phyloP scores from a whole-genome alignment of 1,284 basidiomycete species.

The Porogramme epimiltina region DNA sequence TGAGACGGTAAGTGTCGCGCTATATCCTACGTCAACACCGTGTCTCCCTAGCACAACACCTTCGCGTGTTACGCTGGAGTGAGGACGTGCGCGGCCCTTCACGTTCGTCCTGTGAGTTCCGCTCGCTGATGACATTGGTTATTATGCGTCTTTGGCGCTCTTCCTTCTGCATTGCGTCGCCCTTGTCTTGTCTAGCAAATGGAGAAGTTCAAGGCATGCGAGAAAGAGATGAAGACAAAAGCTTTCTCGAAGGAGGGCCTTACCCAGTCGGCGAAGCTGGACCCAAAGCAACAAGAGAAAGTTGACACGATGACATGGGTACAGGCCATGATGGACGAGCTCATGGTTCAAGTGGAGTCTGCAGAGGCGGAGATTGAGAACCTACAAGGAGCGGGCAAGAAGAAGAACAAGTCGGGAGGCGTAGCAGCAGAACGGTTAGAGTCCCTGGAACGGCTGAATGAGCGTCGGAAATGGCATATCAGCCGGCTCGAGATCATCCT shows the following conservation, averaged over 20 bases:
- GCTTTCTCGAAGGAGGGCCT: slow-evolving; percentile 99
- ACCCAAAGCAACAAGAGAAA: slow-evolving; percentile 97
- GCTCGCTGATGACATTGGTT: too few relatives aligned
- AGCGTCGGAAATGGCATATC: slow-evolving; percentile 96
- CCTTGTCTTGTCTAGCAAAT: slow-evolving; percentile 77
- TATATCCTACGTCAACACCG: slow-evolving; percentile 5
- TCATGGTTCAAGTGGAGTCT: slow-evolving; percentile 91
- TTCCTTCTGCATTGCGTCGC: too few relatives aligned
- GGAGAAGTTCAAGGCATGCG: slow-evolving; percentile 99
- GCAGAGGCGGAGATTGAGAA: slow-evolving; percentile 96
- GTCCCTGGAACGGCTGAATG: slow-evolving; percentile 89
- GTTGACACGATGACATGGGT: slow-evolving; percentile 89
- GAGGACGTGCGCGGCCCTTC: background rate
- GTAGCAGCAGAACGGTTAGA: slow-evolving; percentile 73
- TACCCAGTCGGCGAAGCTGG: slow-evolving; percentile 91
- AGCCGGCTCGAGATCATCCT: slow-evolving; percentile 92
- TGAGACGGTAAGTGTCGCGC: slow-evolving; percentile 81
- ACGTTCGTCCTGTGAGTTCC: too few relatives aligned
- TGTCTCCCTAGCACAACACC: too few relatives aligned
- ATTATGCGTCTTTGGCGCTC: too few relatives aligned
- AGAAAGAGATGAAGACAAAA: slow-evolving; percentile 99
- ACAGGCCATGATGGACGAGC: slow-evolving; percentile 86
- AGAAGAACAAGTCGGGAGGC: slow-evolving; percentile 75
- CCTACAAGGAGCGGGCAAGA: slow-evolving; percentile 85
- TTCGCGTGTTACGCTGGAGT: background rate